Evolutionary conservation across 768 basidiomycete species (phyloP).

Genomic region (Arthromyces matolae): DNA sequence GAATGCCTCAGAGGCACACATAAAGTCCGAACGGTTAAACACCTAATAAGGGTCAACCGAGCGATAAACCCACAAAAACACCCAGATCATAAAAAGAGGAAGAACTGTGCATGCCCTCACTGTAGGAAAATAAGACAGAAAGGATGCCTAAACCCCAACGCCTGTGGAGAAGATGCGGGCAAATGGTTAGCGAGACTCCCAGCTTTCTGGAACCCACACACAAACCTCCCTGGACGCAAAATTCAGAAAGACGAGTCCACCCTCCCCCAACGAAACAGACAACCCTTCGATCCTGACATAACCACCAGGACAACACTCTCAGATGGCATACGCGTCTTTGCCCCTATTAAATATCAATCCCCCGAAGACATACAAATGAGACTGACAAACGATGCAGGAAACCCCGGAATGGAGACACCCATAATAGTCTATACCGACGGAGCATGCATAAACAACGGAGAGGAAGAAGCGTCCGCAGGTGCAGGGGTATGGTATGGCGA

Average conservation of each 20-base stretch:
- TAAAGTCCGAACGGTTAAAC: background rate
- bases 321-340: too few species aligned
- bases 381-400: too few species aligned
- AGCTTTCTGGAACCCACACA: background rate
- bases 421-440: background rate
- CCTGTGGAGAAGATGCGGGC: background rate
- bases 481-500: background rate
- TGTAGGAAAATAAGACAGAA: background rate
- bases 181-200: background rate
- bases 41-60: background rate
- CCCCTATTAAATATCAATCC: background rate
- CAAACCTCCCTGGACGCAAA: background rate
- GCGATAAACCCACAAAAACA: too few species aligned
- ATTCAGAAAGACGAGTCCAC: background rate
- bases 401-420: background rate
- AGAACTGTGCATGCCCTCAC: too few species aligned
- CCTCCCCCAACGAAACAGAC: too few species aligned
- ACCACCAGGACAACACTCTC: too few species aligned
- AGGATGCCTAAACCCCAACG: background rate
- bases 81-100: too few species aligned
- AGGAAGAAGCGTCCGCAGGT: background rate
- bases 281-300: too few species aligned
- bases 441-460: background rate
- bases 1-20: background rate
- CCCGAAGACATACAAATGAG: too few species aligned